Conservation (phyloP, 495 filamentous ascomycete species). For the Aspergillus sclerotioniger region DNA sequence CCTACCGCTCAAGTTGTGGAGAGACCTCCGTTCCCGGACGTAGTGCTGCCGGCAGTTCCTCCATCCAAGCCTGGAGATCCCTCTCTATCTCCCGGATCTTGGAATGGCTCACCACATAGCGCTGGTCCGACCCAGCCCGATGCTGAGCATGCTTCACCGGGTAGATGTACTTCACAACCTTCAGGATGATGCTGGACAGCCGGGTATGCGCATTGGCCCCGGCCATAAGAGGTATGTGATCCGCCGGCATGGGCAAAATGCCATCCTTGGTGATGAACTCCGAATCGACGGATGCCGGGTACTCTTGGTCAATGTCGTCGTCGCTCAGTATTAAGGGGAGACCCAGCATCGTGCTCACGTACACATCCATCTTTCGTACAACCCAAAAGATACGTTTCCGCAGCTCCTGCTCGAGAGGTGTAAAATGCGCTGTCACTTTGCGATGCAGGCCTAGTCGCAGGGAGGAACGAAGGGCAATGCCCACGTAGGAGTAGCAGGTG, state of each 20-base stretch:
- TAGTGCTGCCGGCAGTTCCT: slow-evolving; percentile 69
- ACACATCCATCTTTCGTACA: slow-evolving; percentile 89
- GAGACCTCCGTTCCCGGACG: slow-evolving; percentile 73
- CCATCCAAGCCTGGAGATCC: slow-evolving; percentile 82
- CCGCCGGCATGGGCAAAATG: slow-evolving; percentile 73
- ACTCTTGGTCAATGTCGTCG: slow-evolving; percentile 89
- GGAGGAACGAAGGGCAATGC: slow-evolving; percentile 82
- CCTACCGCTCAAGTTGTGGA: slow-evolving; percentile 72
- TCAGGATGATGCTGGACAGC: slow-evolving; percentile 73
- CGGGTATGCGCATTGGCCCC: slow-evolving; percentile 83
- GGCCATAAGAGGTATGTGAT: slow-evolving; percentile 68
- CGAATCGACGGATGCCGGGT: slow-evolving; percentile 83
- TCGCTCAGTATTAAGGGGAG: slow-evolving; percentile 80
- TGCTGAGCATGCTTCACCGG: slow-evolving; percentile 69
- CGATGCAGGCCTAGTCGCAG: slow-evolving; percentile 88
- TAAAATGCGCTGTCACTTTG: slow-evolving; percentile 68
- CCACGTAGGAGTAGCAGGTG: slow-evolving; percentile 91
- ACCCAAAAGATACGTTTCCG: slow-evolving; percentile 88
- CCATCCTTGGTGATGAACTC: slow-evolving; percentile 80
- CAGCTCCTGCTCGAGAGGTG: slow-evolving; percentile 79
- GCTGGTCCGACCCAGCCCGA: slow-evolving; percentile 51
- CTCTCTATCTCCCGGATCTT: slow-evolving; percentile 87
- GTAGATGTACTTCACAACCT: slow-evolving; percentile 87
- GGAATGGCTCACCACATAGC: slow-evolving; percentile 84
- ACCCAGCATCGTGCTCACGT: slow-evolving; percentile 84